Conservation (phyloP, 179 eudicot genomes). For the Amaranthus tricolor region DNA sequence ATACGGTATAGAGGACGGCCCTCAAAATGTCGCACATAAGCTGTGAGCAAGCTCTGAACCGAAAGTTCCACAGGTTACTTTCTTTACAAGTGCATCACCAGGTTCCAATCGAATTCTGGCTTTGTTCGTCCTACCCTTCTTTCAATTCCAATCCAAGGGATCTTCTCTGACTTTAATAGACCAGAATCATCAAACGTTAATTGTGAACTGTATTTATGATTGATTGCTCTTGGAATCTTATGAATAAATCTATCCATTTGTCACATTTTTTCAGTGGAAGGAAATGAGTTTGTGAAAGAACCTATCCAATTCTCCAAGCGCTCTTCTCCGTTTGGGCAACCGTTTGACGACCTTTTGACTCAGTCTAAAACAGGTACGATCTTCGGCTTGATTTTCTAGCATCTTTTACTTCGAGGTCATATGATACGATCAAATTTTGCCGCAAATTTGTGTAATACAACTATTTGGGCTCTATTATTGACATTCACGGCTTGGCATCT, state of each 20-base stretch:
- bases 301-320: conserved; percentile 59
- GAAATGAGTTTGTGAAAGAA: conserved; percentile 63
- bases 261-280: conserved; percentile 53
- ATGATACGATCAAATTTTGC: background rate
- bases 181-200: background rate
- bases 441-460: background rate
- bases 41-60: background rate
- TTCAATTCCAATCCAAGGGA: background rate
- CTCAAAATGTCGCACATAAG: background rate
- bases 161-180: background rate
- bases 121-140: background rate
- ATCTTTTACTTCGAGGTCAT: background rate
- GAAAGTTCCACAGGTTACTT: too few relatives aligned
- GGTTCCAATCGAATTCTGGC: background rate
- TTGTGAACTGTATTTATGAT: background rate
- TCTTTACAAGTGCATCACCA: background rate
- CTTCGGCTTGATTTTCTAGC: background rate
- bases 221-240: background rate
- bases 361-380: conserved; percentile 54
- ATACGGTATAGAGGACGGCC: too few relatives aligned
- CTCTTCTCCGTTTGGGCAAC: conserved; percentile 51
- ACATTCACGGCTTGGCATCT: background rate
- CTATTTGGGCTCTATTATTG: background rate
- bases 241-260: background rate
- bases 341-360: conserved; percentile 49